Conservation (phyloP, 75 land plant species). For the Ceratopteris richardii region DNA sequence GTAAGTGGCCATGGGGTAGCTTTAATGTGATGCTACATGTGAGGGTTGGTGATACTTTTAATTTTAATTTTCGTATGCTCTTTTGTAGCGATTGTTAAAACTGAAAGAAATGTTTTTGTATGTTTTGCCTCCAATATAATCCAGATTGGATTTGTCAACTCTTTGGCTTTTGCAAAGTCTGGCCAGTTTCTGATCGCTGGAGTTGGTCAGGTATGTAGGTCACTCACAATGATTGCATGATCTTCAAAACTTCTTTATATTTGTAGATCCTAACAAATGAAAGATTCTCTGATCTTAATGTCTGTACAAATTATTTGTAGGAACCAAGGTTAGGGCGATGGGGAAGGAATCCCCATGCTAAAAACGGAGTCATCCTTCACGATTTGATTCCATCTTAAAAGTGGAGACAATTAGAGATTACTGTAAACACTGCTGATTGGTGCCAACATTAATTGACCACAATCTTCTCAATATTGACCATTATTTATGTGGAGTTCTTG, state of each 20-base stretch:
- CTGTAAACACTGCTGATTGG: no score
- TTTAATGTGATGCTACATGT: no score
- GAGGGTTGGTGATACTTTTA: no score
- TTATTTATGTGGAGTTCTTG: no score
- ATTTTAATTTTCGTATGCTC: no score
- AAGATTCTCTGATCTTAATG: neutral
- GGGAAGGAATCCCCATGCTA: conserved; percentile 57
- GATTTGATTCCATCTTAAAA: no score
- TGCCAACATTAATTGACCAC: no score
- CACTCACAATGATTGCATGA: no score
- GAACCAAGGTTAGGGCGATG: conserved; percentile 96
- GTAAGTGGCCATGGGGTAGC: conserved; percentile 52
- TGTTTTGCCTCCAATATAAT: neutral
- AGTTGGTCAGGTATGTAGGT: conserved; percentile 89
- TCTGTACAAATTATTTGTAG: conserved; percentile 32
- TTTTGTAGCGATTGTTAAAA: conserved; percentile 3
- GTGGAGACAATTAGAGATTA: no score
- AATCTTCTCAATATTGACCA: no score
- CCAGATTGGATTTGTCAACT: conserved; percentile 91
- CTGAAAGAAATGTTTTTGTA: neutral
- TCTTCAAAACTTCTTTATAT: neutral
- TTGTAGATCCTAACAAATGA: neutral
- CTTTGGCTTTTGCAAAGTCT: conserved; percentile 76
- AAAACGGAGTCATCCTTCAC: conserved; percentile 75
- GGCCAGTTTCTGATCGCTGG: conserved; percentile 90